phyloP scores from a whole-genome alignment of 2,329 filamentous ascomycete genomes.

The Nemania diffusa region DNA sequence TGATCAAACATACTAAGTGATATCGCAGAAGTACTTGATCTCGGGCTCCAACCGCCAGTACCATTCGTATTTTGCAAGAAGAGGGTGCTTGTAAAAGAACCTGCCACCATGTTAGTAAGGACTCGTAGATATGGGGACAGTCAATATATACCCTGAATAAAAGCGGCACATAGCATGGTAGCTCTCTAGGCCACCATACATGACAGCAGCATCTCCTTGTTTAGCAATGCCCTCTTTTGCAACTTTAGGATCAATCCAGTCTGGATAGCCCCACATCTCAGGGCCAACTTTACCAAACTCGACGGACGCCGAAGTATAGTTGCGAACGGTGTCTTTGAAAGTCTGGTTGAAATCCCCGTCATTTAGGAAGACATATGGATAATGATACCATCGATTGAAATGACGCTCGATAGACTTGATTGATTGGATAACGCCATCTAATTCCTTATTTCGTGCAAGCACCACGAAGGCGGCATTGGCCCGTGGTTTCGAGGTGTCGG shows the following conservation, averaged over 20 bases:
- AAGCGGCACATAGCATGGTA: slow-evolving; percentile 99
- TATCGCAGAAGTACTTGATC: slow-evolving; percentile 99
- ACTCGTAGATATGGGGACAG: background rate
- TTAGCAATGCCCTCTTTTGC: slow-evolving; percentile 96
- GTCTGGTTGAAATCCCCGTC: slow-evolving; percentile 96
- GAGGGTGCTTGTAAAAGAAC: slow-evolving; percentile 96
- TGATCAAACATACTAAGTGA: slow-evolving; percentile 81
- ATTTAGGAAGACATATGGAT: slow-evolving; percentile 98
- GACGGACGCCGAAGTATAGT: slow-evolving; percentile 87
- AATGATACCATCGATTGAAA: slow-evolving; percentile 99
- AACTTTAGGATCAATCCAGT: slow-evolving; percentile 94
- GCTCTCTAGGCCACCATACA: slow-evolving; percentile 99
- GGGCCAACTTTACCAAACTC: slow-evolving; percentile 95
- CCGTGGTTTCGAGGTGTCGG: slow-evolving; percentile 79
- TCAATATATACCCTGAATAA: slow-evolving; percentile 83
- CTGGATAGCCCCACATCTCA: slow-evolving; percentile 94
- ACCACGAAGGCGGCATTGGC: slow-evolving; percentile 97
- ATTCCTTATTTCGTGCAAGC: slow-evolving; percentile 92
- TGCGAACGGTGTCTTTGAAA: slow-evolving; percentile 87
- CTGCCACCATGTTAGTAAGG: slow-evolving; percentile 53
- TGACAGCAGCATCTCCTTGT: slow-evolving; percentile 96
- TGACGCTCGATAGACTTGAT: slow-evolving; percentile 98
- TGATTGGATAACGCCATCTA: slow-evolving; percentile 95
- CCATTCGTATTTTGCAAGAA: slow-evolving; percentile 97
- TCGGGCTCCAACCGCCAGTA: slow-evolving; percentile 99